Evolutionary conservation across 2,329 filamentous ascomycete genomes (phyloP).

Genomic region (Alternaria novae-zelandiae): DNA sequence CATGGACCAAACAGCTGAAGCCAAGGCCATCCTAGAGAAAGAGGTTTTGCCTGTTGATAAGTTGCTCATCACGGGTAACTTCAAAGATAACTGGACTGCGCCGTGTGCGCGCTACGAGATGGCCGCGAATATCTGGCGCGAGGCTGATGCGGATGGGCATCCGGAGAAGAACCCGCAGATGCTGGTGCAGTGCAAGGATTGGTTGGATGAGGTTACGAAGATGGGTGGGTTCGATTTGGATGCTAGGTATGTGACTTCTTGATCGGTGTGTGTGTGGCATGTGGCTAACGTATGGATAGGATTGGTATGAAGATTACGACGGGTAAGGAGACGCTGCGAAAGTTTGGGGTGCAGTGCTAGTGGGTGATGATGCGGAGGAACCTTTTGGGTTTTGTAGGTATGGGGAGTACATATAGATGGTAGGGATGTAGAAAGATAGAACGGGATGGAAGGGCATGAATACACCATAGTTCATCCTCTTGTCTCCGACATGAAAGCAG

Average conservation of each 20-base stretch:
- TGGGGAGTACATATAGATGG: not conserved
- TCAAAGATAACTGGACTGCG: constrained; percentile 72
- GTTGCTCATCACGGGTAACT: constrained; percentile 62
- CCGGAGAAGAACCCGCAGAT: constrained; percentile 51
- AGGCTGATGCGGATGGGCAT: constrained; percentile 54
- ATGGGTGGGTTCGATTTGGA: constrained; percentile 79
- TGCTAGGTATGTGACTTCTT: constrained; percentile 56
- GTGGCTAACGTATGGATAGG: constrained; percentile 24
- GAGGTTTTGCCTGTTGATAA: constrained; percentile 68
- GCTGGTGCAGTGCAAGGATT: constrained; percentile 66
- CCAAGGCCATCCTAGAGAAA: constrained; percentile 66
- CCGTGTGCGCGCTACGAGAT: constrained; percentile 87
- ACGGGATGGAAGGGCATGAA: too few relatives aligned
- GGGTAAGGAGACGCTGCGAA: constrained; percentile 67
- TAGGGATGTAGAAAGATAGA: not conserved
- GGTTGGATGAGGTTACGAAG: constrained; percentile 69
- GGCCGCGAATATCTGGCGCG: constrained; percentile 79
- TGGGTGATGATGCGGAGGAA: not conserved
- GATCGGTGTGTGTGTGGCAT: not conserved
- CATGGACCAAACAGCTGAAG: constrained; percentile 67
- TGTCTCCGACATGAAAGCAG: too few relatives aligned
- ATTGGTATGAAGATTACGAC: constrained; percentile 76
- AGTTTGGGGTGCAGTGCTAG: constrained; percentile 34
- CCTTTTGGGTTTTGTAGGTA: too few relatives aligned
- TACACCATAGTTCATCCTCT: too few relatives aligned